These are phyloP conservation scores for Talaromyces atroroseus DNA, from an alignment of 2,329 filamentous ascomycete genomes.

Conservation along the genomic window DNA sequence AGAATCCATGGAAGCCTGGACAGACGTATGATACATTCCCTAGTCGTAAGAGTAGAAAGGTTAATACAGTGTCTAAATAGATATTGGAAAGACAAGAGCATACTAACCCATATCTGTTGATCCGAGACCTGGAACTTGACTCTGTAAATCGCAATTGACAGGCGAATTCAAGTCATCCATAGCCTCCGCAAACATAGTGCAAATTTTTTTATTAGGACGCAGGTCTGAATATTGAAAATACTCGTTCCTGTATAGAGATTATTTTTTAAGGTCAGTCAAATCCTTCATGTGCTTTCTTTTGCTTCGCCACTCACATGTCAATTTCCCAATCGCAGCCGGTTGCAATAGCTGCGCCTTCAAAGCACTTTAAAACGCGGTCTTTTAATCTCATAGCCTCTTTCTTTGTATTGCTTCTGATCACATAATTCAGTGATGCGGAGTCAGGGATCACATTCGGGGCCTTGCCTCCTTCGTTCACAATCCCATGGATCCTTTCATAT, in stretches of 20 bases:
- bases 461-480: conserved; percentile 50
- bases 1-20: not conserved
- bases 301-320: not conserved
- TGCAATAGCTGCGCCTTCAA: conserved; percentile 31
- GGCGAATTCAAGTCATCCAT: not conserved
- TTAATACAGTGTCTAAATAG: not conserved
- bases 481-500: conserved; percentile 47
- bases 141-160: not conserved
- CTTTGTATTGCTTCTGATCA: conserved; percentile 41
- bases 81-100: not conserved
- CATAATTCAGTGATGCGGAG: conserved; percentile 41
- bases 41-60: not conserved
- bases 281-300: not conserved
- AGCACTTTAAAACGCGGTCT: conserved; percentile 26
- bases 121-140: not conserved
- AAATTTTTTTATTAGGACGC: not conserved
- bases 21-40: not conserved
- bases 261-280: not conserved
- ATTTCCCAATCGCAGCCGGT: conserved; percentile 25
- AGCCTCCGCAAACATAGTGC: not conserved
- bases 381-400: conserved; percentile 32
- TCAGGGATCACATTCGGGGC: conserved; percentile 55
- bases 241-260: not conserved
- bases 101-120: not conserved
- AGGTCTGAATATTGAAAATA: not conserved